These are phyloP conservation scores for Blastomyces silverae DNA, from an alignment of 2,329 filamentous ascomycete species.

Conservation along the genomic window DNA sequence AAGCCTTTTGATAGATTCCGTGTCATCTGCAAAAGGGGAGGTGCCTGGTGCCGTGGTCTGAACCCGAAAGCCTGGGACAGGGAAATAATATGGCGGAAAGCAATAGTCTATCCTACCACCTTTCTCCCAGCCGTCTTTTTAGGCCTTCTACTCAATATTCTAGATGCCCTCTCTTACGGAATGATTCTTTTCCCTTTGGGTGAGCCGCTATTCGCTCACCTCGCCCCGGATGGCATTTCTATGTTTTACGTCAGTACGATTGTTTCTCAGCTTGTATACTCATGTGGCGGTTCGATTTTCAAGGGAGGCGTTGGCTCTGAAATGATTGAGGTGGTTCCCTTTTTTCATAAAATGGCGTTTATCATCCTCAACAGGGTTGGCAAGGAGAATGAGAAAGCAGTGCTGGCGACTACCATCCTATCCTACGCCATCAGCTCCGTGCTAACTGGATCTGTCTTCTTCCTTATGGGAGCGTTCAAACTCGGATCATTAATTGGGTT, in stretches of 20 bases:
- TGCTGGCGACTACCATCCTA: constrained; percentile 90
- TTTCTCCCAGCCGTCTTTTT: constrained; percentile 81
- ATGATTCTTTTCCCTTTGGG: constrained; percentile 95
- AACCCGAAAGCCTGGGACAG: constrained; percentile 68
- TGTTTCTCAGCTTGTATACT: constrained; percentile 84
- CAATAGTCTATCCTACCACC: constrained; percentile 59
- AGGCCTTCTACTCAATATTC: constrained; percentile 80
- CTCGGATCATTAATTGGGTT: constrained; percentile 93
- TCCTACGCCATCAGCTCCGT: constrained; percentile 86
- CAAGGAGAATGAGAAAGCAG: constrained; percentile 70
- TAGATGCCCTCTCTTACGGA: constrained; percentile 92
- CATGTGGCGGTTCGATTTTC: constrained; percentile 76
- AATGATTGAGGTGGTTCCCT: constrained; percentile 97
- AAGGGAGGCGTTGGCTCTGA: constrained; percentile 88
- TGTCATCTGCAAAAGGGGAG: constrained; percentile 1
- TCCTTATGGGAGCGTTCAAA: constrained; percentile 76
- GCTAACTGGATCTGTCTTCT: constrained; percentile 85
- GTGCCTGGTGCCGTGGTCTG: constrained; percentile 33
- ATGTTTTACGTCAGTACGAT: constrained; percentile 99
- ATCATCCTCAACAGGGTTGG: constrained; percentile 76
- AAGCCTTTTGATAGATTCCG: background rate
- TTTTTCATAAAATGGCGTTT: constrained; percentile 97
- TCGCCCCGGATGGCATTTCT: constrained; percentile 90
- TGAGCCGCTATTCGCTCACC: constrained; percentile 71
- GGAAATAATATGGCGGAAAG: constrained; percentile 56